Percentiles rank a stretch among this genome's conserved stretches.
phyloP scores from a whole-genome alignment of 1,284 basidiomycete genomes.

The Boletus putidus region DNA sequence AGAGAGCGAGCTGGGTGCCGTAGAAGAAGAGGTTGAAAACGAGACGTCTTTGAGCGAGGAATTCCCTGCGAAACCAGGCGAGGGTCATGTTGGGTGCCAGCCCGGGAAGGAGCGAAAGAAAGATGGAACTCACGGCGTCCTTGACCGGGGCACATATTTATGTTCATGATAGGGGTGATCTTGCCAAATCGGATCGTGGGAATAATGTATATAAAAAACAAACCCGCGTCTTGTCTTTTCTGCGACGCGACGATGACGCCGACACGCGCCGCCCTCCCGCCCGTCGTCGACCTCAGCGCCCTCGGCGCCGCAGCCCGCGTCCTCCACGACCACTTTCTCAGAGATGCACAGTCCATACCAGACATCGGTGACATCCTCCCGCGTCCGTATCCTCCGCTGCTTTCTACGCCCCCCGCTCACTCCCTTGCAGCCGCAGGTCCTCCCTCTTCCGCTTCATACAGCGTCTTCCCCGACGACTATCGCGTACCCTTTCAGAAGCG shows the following conservation, averaged over 20 bases:
- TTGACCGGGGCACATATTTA: neutral
- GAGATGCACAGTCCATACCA: slow-evolving; percentile 70
- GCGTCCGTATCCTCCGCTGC: slow-evolving; percentile 39
- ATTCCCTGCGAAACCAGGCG: slow-evolving; percentile 70
- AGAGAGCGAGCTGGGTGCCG: slow-evolving; percentile 66
- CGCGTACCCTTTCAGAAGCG: slow-evolving; percentile 81
- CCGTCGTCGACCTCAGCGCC: slow-evolving; percentile 58
- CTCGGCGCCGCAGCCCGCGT: slow-evolving; percentile 65
- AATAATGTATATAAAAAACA: neutral
- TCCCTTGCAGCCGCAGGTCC: slow-evolving; percentile 51
- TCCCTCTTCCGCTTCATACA: slow-evolving; percentile 73
- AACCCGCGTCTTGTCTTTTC: too few species aligned
- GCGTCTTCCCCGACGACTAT: slow-evolving; percentile 72
- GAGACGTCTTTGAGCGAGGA: slow-evolving; percentile 61
- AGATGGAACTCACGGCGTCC: too few species aligned
- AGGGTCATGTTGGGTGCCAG: slow-evolving; percentile 48
- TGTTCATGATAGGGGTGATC: neutral
- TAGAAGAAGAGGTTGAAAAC: slow-evolving; percentile 77
- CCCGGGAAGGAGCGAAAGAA: too few species aligned
- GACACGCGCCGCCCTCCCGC: slow-evolving; percentile 39
- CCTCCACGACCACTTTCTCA: slow-evolving; percentile 63
- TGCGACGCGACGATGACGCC: slow-evolving; percentile 19
- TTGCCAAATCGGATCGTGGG: slow-evolving; percentile 2
- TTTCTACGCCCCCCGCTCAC: slow-evolving; percentile 28
- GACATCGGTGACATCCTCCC: slow-evolving; percentile 69